A percentile compares a stretch with the other conserved stretches of the same genome.
Conservation (phyloP, 257 asterid genomes). For the Coffea eugenioides region DNA sequence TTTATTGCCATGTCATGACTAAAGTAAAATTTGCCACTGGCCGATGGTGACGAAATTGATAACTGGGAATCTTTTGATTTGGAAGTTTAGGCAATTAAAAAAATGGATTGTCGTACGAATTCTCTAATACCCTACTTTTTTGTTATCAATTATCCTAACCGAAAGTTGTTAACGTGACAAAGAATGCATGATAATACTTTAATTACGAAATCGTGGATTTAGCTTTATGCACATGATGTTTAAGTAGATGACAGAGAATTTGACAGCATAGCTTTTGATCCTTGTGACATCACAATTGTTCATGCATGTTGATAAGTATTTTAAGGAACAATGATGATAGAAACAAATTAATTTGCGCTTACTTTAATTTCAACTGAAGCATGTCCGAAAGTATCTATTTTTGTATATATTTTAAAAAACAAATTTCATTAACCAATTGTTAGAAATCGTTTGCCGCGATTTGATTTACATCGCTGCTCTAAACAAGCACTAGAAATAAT, state of each 20-base stretch:
- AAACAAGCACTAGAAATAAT: too few relatives aligned
- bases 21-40: background rate
- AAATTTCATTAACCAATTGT: too few relatives aligned
- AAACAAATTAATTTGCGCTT: background rate
- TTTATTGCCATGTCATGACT: background rate
- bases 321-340: background rate
- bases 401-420: too few relatives aligned
- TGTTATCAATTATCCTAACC: conserved; percentile 10
- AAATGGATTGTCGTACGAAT: background rate
- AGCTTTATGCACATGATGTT: conserved; percentile 22
- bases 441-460: too few relatives aligned
- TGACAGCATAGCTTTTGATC: conserved; percentile 15
- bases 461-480: too few relatives aligned
- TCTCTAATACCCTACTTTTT: conserved; percentile 8
- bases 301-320: background rate
- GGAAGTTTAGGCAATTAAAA: conserved; percentile 3
- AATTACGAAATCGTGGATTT: background rate
- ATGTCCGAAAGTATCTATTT: background rate
- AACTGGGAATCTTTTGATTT: conserved; percentile 39
- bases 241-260: conserved; percentile 22
- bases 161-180: conserved; percentile 27
- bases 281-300: background rate
- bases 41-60: conserved; percentile 36
- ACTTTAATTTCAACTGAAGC: background rate
- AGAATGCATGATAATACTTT: conserved; percentile 13